A percentile compares a stretch with the other conserved stretches of the same genome.
These are phyloP conservation scores for Termitomyces eurrhizus DNA, from an alignment of 768 basidiomycete genomes.

Conservation along the genomic window DNA sequence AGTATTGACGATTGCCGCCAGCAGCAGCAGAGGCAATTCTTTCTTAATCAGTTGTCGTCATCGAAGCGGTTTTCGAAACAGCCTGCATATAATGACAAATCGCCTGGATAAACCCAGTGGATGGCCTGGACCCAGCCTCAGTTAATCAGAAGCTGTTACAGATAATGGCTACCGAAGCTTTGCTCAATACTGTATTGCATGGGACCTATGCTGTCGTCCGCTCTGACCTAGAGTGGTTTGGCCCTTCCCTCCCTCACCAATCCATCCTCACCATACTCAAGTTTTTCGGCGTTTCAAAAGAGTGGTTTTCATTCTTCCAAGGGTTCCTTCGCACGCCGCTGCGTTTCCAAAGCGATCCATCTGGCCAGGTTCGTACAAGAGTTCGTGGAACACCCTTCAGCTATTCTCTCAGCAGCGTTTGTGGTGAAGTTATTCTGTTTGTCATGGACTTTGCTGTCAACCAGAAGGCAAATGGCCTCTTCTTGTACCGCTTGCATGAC, in stretches of 20 bases:
- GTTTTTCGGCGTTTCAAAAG: conserved; percentile 34
- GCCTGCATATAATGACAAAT: conserved; percentile 13
- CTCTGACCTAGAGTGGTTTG: conserved; percentile 38
- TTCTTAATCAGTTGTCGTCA: conserved; percentile 31
- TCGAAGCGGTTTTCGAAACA: conserved; percentile 12
- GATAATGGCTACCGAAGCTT: conserved; percentile 36
- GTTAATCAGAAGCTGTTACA: conserved; percentile 38
- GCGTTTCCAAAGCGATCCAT: conserved; percentile 11
- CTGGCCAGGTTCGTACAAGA: conserved; percentile 25
- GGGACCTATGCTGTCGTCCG: conserved; percentile 24
- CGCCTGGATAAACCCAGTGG: conserved; percentile 27
- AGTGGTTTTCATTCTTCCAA: conserved; percentile 29
- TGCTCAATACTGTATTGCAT: conserved; percentile 34
- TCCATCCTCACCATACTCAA: conserved; percentile 35
- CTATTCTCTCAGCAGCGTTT: conserved; percentile 36
- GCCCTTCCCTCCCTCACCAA: conserved; percentile 36
- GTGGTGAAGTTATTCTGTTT: conserved; percentile 39
- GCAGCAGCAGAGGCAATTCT: conserved; percentile 24
- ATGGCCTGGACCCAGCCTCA: conserved; percentile 10
- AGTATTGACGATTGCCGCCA: conserved; percentile 26
- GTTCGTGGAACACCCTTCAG: conserved; percentile 40
- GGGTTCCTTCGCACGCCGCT: conserved; percentile 15
- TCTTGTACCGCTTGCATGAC: conserved; percentile 42
- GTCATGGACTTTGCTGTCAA: conserved; percentile 48
- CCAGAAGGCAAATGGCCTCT: conserved; percentile 35